Conservation (phyloP, 192 early-diverging fungal species). For the Mortierella antarctica region DNA sequence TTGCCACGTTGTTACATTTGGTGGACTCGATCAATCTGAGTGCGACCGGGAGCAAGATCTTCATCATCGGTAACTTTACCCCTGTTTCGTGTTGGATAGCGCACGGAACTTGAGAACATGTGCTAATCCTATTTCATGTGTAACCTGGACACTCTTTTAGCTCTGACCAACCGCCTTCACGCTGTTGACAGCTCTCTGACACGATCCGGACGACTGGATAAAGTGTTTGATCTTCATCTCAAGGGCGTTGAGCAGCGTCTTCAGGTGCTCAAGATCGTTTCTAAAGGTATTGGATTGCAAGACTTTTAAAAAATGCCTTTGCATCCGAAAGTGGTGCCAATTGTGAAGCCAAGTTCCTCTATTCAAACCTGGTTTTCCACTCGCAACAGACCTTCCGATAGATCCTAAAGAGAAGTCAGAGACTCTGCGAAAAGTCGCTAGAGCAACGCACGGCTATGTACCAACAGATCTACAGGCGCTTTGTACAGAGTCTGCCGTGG, state of each 20-base stretch:
- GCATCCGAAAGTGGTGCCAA: not conserved
- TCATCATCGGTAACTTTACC: slow-evolving; percentile 56
- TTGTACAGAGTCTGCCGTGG: slow-evolving; percentile 62
- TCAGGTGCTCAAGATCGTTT: slow-evolving; percentile 52
- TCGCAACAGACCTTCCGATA: slow-evolving; percentile 59
- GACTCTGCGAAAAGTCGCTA: slow-evolving; percentile 59
- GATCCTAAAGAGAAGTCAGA: slow-evolving; percentile 16
- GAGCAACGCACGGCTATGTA: slow-evolving; percentile 80
- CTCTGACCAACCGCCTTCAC: slow-evolving; percentile 63
- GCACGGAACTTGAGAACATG: not conserved
- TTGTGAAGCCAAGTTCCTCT: not conserved
- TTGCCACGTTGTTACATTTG: slow-evolving; percentile 48
- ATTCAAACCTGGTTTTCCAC: not conserved
- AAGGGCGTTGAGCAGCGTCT: slow-evolving; percentile 57
- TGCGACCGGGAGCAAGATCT: slow-evolving; percentile 28
- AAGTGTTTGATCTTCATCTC: slow-evolving; percentile 59
- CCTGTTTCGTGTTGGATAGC: not conserved
- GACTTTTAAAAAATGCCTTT: not conserved
- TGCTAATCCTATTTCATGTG: too few species aligned
- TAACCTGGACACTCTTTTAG: slow-evolving; percentile 17
- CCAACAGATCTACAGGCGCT: slow-evolving; percentile 82
- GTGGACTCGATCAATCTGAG: slow-evolving; percentile 56
- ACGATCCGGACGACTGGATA: slow-evolving; percentile 70
- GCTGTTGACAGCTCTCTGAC: slow-evolving; percentile 60
- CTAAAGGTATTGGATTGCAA: slow-evolving; percentile 49